Evolutionary conservation across 495 filamentous ascomycete species (phyloP), one percentile per base, ranked within the genome.

Genomic region (Podospora pseudoanserina): DNA sequence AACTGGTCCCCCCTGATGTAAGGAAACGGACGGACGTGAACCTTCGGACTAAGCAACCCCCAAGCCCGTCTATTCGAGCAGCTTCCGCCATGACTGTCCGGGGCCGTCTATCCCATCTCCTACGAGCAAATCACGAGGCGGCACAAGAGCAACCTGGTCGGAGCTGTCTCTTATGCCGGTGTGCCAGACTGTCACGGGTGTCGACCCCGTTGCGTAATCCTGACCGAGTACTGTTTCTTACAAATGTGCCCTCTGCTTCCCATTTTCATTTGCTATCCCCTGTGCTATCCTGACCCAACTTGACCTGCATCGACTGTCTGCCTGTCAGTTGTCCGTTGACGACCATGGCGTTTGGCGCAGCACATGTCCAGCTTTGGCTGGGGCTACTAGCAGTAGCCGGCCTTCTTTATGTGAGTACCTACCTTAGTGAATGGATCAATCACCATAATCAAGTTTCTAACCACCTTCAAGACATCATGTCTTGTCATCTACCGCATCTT

Each of bases 401-500:
- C 2, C 19, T 73, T 34, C 55, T 74, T 27, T 78, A 76, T 49
- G 75, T 76, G 58, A 67, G 75, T 72, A 23, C 20, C 20, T 23
- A 23, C 20, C 1, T 23, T 23, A 23, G 20, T 23, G 20, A 23
- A 23, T 1, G 1, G 20, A 23, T 23, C 20, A 23, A 23, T 23
- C 20, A 23, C 20, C 20, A 23, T 23, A 23, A 23, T 23, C 20
- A 27, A 20, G 7, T 28, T 27, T 4, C 19, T 60, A 26, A 30
- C 30, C 59, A 44, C 4, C 56, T 44, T 18, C 55, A 60, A 74
- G 75, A 68, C 70, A 72, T 68, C 65, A 72, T 72, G 75, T 19
- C 60, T 83, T 30, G 73, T 78, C 62, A 65, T 84, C 63, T 89
- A 89, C 74, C 76, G 82, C 18, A 44, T 88, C 56, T 86, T 81